phyloP scores from a whole-genome alignment of 805 yeast genomes.

The Candida michaelii region DNA sequence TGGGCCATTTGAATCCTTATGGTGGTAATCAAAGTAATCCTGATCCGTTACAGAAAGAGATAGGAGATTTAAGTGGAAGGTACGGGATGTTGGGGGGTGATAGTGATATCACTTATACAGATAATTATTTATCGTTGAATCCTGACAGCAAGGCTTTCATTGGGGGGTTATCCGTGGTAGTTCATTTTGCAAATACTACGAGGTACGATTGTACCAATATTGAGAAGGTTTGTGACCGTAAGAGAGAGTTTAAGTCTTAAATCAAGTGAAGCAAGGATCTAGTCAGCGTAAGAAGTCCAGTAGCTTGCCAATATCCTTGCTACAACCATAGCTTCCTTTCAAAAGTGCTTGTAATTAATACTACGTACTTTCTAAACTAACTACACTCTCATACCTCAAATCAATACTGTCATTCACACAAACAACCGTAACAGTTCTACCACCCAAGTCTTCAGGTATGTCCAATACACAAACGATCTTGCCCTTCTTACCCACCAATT shows the following conservation, averaged over 20 bases:
- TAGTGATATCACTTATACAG: conserved; percentile 25
- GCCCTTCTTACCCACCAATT: conserved; percentile 35
- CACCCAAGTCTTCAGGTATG: conserved; percentile 50
- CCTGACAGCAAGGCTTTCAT: conserved; percentile 25
- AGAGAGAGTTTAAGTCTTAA: too few species aligned
- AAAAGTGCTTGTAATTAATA: too few species aligned
- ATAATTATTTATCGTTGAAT: conserved; percentile 33
- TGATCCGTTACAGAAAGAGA: conserved; percentile 25
- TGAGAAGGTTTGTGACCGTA: conserved; percentile 13
- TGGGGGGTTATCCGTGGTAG: conserved; percentile 37
- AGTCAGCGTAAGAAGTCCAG: too few species aligned
- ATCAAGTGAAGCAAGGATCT: too few species aligned
- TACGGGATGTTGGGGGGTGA: conserved; percentile 32
- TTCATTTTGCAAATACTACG: conserved; percentile 32
- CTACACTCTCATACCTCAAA: conserved; percentile 46
- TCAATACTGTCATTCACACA: conserved; percentile 69
- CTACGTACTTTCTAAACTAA: too few species aligned
- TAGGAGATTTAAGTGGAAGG: conserved; percentile 43
- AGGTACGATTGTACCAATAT: conserved; percentile 43
- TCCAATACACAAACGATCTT: conserved; percentile 44
- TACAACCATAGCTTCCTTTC: too few species aligned
- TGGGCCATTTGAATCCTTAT: conserved; percentile 39
- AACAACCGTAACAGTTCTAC: conserved; percentile 45
- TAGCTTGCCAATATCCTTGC: too few species aligned
- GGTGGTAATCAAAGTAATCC: conserved; percentile 29